These are phyloP conservation scores for Cenchrus fungigraminus DNA, from an alignment of 176 grass and related monocot genomes.

Conservation along the genomic window DNA sequence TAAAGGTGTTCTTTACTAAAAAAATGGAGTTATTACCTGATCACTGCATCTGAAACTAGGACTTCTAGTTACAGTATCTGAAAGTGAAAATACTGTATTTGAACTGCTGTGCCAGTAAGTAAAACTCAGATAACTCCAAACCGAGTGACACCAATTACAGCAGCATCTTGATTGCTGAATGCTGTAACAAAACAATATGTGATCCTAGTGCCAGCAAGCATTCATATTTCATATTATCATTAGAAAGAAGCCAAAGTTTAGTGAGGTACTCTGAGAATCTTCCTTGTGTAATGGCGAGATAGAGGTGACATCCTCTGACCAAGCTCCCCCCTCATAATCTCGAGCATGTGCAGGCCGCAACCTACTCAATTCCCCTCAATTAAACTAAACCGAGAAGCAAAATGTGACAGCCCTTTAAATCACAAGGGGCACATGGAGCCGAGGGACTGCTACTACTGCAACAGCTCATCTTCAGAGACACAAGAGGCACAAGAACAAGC, in stretches of 20 bases:
- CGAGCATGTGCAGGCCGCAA: slow-evolving; percentile 48
- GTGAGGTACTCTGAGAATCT: slow-evolving; percentile 46
- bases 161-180: background rate
- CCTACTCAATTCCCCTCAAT: slow-evolving; percentile 48
- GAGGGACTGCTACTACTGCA: slow-evolving; percentile 51
- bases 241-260: slow-evolving; percentile 33
- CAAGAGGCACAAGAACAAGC: slow-evolving; percentile 9
- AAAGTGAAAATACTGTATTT: background rate
- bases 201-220: slow-evolving; percentile 45
- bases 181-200: slow-evolving; percentile 11
- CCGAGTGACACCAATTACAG: background rate
- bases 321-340: slow-evolving; percentile 42
- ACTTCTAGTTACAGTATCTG: background rate
- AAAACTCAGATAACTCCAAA: background rate
- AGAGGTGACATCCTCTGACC: slow-evolving; percentile 60
- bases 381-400: slow-evolving; percentile 54
- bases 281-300: slow-evolving; percentile 40
- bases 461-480: slow-evolving; percentile 46
- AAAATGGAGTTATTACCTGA: slow-evolving; percentile 14
- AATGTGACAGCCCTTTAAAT: slow-evolving; percentile 59
- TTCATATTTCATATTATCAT: slow-evolving; percentile 34
- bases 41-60: background rate
- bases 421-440: slow-evolving; percentile 63
- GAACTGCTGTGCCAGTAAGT: background rate
- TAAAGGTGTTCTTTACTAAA: slow-evolving; percentile 7